Evolutionary conservation across 2,329 filamentous ascomycete genomes (phyloP).

Genomic region (Trichophyton equinum): DNA sequence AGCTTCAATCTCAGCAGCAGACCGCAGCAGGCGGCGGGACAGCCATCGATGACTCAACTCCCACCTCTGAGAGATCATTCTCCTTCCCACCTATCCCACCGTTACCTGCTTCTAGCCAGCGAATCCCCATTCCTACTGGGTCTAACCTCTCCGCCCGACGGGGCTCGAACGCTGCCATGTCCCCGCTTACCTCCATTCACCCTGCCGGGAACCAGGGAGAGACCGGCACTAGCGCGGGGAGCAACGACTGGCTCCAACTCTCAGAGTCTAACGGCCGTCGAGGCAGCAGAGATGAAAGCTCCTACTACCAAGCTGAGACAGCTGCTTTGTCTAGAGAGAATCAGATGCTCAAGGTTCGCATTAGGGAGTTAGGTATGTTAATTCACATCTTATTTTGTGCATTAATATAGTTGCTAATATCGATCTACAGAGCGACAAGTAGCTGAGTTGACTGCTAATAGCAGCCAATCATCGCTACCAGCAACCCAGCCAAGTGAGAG

Average conservation of each 20-base stretch:
- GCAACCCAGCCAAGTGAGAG: neutral
- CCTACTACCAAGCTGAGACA: constrained; percentile 38
- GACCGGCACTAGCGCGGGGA: constrained; percentile 9
- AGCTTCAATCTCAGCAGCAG: constrained; percentile 25
- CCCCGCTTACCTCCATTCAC: neutral
- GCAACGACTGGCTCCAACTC: neutral
- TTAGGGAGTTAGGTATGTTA: constrained; percentile 35
- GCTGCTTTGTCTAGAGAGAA: constrained; percentile 37
- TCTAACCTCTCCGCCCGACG: constrained; percentile 10
- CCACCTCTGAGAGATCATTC: constrained; percentile 31
- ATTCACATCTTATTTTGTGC: neutral
- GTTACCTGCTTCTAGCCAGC: constrained; percentile 12
- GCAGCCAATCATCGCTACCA: neutral
- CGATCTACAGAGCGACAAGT: neutral
- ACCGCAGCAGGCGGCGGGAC: constrained; percentile 21
- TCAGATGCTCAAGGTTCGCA: constrained; percentile 36
- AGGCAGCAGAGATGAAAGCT: constrained; percentile 34
- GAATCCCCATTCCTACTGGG: constrained; percentile 26
- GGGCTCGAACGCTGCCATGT: neutral
- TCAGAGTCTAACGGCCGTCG: constrained; percentile 20
- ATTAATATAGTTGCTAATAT: neutral
- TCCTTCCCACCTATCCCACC: constrained; percentile 25
- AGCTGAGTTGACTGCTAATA: neutral
- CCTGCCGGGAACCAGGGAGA: constrained; percentile 10
- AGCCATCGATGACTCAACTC: constrained; percentile 32